These are phyloP conservation scores for Citrullus amarus DNA, from an alignment of 306 rosid genomes.

Conservation along the genomic window DNA sequence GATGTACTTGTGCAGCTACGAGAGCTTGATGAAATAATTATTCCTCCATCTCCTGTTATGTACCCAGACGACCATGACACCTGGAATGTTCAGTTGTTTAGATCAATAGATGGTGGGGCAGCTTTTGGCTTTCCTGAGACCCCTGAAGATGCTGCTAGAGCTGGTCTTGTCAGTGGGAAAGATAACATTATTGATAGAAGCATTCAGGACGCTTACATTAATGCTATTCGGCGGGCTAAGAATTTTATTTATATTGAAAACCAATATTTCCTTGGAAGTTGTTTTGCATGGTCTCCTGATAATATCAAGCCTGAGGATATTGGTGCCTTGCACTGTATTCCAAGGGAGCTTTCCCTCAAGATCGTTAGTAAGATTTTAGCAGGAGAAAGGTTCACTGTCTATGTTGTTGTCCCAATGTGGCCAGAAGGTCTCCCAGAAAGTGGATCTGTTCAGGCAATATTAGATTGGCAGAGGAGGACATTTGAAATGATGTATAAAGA, in stretches of 20 bases:
- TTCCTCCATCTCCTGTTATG: slow-evolving; percentile 58
- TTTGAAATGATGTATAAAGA: slow-evolving; percentile 72
- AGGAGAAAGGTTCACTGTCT: slow-evolving; percentile 54
- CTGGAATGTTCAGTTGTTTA: slow-evolving; percentile 68
- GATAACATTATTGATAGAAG: slow-evolving; percentile 64
- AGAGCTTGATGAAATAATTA: slow-evolving; percentile 43
- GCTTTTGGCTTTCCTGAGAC: slow-evolving; percentile 71
- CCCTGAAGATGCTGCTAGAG: slow-evolving; percentile 65
- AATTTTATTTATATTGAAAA: slow-evolving; percentile 58
- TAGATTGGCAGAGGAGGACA: slow-evolving; percentile 73
- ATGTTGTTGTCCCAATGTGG: slow-evolving; percentile 67
- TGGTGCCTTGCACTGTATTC: slow-evolving; percentile 54
- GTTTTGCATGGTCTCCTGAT: slow-evolving; percentile 37
- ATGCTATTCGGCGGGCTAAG: slow-evolving; percentile 68
- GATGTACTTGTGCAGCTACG: slow-evolving; percentile 42
- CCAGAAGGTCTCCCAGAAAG: slow-evolving; percentile 70
- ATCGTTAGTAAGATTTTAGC: slow-evolving; percentile 61
- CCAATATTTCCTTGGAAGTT: slow-evolving; percentile 73
- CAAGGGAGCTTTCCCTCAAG: slow-evolving; percentile 65
- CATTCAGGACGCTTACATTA: slow-evolving; percentile 60
- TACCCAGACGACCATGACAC: slow-evolving; percentile 51
- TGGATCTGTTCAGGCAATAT: slow-evolving; percentile 67
- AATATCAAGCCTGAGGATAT: slow-evolving; percentile 54
- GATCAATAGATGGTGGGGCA: slow-evolving; percentile 74
- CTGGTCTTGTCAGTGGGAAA: slow-evolving; percentile 63